Percentiles rank a stretch among this genome's conserved stretches.
These are phyloP conservation scores for Synchytrium microbalum DNA, from an alignment of 371 early-diverging fungal genomes.

Conservation along the genomic window DNA sequence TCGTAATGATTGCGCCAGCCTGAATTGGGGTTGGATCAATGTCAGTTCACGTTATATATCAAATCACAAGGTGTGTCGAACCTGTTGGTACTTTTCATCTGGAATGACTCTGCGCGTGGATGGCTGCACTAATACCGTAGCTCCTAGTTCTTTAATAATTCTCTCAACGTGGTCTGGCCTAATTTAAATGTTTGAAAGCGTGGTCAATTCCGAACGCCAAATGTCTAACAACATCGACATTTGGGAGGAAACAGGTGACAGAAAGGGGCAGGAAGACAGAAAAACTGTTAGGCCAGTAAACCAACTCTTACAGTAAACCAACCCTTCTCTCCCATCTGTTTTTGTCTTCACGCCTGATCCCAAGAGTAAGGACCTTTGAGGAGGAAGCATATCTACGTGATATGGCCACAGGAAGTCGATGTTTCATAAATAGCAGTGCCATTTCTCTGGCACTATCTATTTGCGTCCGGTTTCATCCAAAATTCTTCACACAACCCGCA, in stretches of 20 bases:
- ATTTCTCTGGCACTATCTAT: no score
- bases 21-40: constrained; percentile 27
- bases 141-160: constrained; percentile 73
- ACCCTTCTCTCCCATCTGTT: constrained; percentile 93
- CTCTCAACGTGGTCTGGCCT: constrained; percentile 52
- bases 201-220: neutral
- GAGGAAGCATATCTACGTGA: no score
- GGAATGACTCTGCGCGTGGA: constrained; percentile 83
- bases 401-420: no score
- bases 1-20: constrained; percentile 82
- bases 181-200: constrained; percentile 6
- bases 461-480: no score
- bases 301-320: no score
- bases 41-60: constrained; percentile 2
- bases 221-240: no score
- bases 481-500: no score
- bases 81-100: constrained; percentile 69
- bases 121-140: constrained; percentile 81
- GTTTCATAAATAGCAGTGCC: no score
- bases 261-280: no score
- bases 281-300: no score
- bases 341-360: constrained; percentile 90
- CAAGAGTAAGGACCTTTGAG: constrained; percentile 55
- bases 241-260: constrained; percentile 31
- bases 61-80: constrained; percentile 14